These are phyloP conservation scores for Talaromyces marneffei DNA, from an alignment of 2,329 filamentous ascomycete genomes.

Conservation along the genomic window DNA sequence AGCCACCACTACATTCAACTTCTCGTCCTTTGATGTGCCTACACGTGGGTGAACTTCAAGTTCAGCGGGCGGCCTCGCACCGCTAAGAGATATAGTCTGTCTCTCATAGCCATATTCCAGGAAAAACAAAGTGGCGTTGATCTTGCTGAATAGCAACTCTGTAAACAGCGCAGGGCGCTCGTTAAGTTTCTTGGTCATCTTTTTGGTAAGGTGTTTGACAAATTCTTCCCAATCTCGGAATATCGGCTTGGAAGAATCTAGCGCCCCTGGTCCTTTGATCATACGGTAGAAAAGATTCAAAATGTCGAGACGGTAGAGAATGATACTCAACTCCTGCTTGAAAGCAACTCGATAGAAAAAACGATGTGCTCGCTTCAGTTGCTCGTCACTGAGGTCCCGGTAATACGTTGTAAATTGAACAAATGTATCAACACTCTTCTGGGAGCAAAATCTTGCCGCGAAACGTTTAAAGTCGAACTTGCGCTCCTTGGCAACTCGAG, in stretches of 20 bases:
- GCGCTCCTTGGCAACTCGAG: constrained; percentile 69
- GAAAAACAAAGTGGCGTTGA: constrained; percentile 73
- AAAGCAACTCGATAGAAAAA: constrained; percentile 93
- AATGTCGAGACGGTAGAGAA: constrained; percentile 87
- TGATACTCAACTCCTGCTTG: constrained; percentile 84
- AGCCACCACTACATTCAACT: constrained; percentile 74
- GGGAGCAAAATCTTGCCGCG: constrained; percentile 70
- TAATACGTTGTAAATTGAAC: constrained; percentile 74
- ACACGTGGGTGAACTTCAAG: constrained; percentile 72
- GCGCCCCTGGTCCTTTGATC: constrained; percentile 77
- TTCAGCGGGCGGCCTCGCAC: constrained; percentile 67
- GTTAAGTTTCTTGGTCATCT: constrained; percentile 76
- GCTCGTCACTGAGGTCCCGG: constrained; percentile 67
- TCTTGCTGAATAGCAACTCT: constrained; percentile 93
- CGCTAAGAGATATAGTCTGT: constrained; percentile 60
- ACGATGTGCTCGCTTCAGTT: constrained; percentile 85
- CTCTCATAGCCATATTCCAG: constrained; percentile 87
- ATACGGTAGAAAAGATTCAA: constrained; percentile 82
- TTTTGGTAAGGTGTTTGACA: constrained; percentile 73
- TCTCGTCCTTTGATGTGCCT: constrained; percentile 56
- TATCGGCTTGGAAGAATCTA: constrained; percentile 60
- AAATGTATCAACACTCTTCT: constrained; percentile 85
- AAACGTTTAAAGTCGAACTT: constrained; percentile 93
- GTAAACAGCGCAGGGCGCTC: constrained; percentile 79
- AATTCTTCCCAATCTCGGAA: constrained; percentile 91